Evolutionary conservation across 2,329 filamentous ascomycete species (phyloP).

Genomic region (Ophiostoma ulmi): DNA sequence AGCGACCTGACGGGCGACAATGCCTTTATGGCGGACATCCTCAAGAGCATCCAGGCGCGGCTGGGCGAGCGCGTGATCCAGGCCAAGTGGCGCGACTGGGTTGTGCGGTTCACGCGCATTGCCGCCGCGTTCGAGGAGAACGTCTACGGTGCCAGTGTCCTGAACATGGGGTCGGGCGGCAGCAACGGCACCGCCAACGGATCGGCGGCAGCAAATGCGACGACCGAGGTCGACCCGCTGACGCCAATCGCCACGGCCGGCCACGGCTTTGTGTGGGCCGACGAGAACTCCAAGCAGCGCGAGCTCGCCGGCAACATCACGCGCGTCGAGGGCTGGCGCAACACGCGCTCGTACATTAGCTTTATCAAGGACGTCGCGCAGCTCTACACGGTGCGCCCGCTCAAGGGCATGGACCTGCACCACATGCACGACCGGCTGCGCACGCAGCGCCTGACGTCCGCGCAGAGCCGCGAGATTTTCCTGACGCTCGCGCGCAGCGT

Average conservation of each 20-base stretch:
- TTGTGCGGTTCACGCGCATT: conserved; percentile 88
- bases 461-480: conserved; percentile 79
- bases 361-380: conserved; percentile 78
- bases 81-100: conserved; percentile 89
- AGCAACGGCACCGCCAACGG: conserved; percentile 11
- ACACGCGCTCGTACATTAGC: conserved; percentile 89
- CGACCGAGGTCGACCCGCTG: conserved; percentile 55
- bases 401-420: conserved; percentile 78
- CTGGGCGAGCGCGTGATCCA: conserved; percentile 87
- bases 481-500: conserved; percentile 70
- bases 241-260: conserved; percentile 40
- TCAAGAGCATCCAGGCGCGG: conserved; percentile 75
- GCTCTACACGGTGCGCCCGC: conserved; percentile 58
- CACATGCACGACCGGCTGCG: conserved; percentile 90
- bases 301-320: conserved; percentile 90
- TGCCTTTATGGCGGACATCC: conserved; percentile 81
- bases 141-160: conserved; percentile 86
- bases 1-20: conserved; percentile 77
- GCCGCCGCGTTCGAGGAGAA: conserved; percentile 91
- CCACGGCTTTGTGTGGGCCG: conserved; percentile 92
- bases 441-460: conserved; percentile 68
- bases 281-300: conserved; percentile 71
- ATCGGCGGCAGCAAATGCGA: not conserved
- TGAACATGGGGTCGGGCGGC: conserved; percentile 59
- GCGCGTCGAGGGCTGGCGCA: conserved; percentile 93